Evolutionary conservation across 192 early-diverging fungal genomes (phyloP).

Genomic region (Piromyces sp.): DNA sequence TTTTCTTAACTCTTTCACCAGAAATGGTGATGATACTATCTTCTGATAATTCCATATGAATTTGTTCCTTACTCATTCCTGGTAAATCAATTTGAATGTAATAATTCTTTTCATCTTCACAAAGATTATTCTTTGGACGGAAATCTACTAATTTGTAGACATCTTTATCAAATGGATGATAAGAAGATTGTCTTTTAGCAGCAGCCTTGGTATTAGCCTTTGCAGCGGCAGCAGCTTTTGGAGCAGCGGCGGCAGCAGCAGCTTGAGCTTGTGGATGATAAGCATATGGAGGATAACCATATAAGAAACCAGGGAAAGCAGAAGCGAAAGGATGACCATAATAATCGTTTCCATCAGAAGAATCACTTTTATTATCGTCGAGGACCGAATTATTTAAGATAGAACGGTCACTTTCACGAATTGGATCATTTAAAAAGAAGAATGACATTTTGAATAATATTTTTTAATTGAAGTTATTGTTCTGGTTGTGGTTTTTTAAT

Average conservation of each 20-base stretch:
- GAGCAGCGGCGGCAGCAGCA: too few species aligned
- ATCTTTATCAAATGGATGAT: too few species aligned
- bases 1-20: neutral
- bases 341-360: neutral
- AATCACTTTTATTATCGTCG: neutral
- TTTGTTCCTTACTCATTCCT: too few species aligned
- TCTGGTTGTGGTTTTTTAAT: too few species aligned
- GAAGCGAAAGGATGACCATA: neutral
- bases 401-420: neutral
- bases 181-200: neutral
- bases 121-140: neutral
- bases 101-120: too few species aligned
- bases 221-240: neutral
- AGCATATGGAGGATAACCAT: neutral
- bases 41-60: too few species aligned
- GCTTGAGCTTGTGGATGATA: neutral
- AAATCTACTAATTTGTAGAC: neutral
- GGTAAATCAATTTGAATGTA: too few species aligned
- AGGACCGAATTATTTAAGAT: neutral
- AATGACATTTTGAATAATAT: neutral
- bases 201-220: neutral
- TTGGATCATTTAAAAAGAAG: neutral
- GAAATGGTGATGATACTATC: too few species aligned
- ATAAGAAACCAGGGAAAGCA: neutral
- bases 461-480: too few species aligned